These are phyloP conservation scores for Rhizophagus clarus DNA, from an alignment of 192 early-diverging fungal species.

Conservation along the genomic window DNA sequence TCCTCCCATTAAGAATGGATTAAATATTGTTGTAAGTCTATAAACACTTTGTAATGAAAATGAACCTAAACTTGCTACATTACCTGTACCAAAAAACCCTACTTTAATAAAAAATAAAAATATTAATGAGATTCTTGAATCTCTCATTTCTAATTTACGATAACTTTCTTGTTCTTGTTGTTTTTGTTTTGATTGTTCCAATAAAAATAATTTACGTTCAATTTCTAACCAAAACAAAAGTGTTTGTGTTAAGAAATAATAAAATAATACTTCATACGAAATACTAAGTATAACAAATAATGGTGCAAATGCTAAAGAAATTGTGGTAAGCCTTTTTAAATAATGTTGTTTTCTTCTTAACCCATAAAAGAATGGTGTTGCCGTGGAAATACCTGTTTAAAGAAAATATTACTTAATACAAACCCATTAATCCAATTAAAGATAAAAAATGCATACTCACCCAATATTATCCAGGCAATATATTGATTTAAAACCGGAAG, in stretches of 20 bases:
- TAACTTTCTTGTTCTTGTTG: no score
- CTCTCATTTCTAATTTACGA: constrained; percentile 53
- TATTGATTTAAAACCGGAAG: constrained; percentile 71
- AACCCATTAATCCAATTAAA: not conserved
- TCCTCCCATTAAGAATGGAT: constrained; percentile 86
- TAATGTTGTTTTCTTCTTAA: constrained; percentile 68
- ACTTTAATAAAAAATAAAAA: constrained; percentile 92
- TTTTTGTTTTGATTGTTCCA: no score
- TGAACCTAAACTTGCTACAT: constrained; percentile 83
- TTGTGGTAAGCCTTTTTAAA: constrained; percentile 74
- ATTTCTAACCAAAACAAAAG: constrained; percentile 77
- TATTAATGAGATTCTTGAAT: constrained; percentile 65
- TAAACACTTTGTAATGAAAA: constrained; percentile 91
- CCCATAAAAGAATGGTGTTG: constrained; percentile 67
- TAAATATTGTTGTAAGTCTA: constrained; percentile 86
- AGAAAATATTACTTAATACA: not conserved
- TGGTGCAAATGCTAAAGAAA: constrained; percentile 87
- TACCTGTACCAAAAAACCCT: constrained; percentile 96
- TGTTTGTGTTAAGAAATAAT: constrained; percentile 75
- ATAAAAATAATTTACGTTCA: constrained; percentile 52
- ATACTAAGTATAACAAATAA: constrained; percentile 85
- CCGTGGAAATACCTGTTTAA: constrained; percentile 47
- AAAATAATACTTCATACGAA: constrained; percentile 91
- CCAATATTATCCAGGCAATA: constrained; percentile 65
- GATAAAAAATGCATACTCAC: constrained; percentile 40